Evolutionary conservation across 2,329 filamentous ascomycete species (phyloP).

Genomic region (Ophiocordyceps australis): DNA sequence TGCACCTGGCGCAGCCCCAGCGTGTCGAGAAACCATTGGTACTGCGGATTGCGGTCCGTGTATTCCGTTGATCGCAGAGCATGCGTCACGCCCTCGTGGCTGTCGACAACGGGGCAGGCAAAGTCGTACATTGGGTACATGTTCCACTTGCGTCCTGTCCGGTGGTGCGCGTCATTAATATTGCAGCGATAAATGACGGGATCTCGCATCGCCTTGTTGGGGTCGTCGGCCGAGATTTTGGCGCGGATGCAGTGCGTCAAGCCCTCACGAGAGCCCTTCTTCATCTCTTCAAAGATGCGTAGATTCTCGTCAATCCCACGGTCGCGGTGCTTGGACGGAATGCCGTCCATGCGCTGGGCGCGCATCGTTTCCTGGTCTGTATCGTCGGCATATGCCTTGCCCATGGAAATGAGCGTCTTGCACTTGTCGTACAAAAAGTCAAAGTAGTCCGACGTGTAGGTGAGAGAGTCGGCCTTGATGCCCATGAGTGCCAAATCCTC

Average conservation of each 20-base stretch:
- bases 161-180: constrained; percentile 46
- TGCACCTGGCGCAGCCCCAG: constrained; percentile 59
- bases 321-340: constrained; percentile 66
- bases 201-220: constrained; percentile 90
- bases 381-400: constrained; percentile 86
- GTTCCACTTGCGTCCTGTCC: constrained; percentile 65
- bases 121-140: constrained; percentile 82
- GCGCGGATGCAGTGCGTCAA: constrained; percentile 81
- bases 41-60: constrained; percentile 72
- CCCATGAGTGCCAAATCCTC: constrained; percentile 85
- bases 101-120: constrained; percentile 67
- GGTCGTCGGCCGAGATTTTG: constrained; percentile 80
- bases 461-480: constrained; percentile 70
- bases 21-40: constrained; percentile 68
- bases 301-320: constrained; percentile 68
- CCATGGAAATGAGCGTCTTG: constrained; percentile 67
- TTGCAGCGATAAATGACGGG: constrained; percentile 96
- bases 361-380: constrained; percentile 82
- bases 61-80: constrained; percentile 75
- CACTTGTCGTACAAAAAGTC: constrained; percentile 77
- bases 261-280: constrained; percentile 62
- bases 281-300: constrained; percentile 85
- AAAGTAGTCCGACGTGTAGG: constrained; percentile 93
- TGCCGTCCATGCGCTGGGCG: constrained; percentile 66
- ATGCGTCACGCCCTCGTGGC: constrained; percentile 66